A percentile compares a stretch with the other conserved stretches of the same genome.
Evolutionary conservation across 2,329 filamentous ascomycete species (phyloP).

Genomic region (Didymella sp.): DNA sequence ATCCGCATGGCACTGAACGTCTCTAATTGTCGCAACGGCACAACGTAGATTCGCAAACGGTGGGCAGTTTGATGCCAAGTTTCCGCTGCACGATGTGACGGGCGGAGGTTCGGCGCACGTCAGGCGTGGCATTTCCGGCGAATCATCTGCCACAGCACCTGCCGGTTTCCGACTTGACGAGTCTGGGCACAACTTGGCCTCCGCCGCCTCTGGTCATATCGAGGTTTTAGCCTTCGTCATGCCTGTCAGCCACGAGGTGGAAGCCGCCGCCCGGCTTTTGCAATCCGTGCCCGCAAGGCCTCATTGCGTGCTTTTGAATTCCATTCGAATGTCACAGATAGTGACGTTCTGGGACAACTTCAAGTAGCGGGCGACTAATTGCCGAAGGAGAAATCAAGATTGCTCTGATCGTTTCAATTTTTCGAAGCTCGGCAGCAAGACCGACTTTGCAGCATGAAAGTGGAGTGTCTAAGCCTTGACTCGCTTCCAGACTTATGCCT

Average conservation of each 20-base stretch:
- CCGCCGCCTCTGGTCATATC: conserved; percentile 22
- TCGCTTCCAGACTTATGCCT: conserved; percentile 1
- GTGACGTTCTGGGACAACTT: not conserved
- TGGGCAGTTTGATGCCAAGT: conserved; percentile 30
- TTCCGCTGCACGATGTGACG: conserved; percentile 30
- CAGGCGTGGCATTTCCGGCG: conserved; percentile 26
- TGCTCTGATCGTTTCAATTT: not conserved
- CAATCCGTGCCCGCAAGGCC: conserved; percentile 13
- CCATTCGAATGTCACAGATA: not conserved
- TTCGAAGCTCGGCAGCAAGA: not conserved
- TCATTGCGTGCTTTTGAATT: conserved; percentile 9
- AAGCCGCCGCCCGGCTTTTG: not conserved
- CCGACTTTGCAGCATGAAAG: conserved; percentile 11
- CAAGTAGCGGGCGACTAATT: not conserved
- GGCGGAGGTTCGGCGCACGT: conserved; percentile 39
- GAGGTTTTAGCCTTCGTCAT: conserved; percentile 7
- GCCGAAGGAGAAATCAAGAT: no score
- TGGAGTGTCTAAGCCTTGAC: conserved; percentile 6
- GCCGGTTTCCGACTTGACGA: conserved; percentile 38
- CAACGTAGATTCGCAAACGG: not conserved
- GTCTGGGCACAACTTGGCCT: conserved; percentile 38
- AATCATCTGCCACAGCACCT: conserved; percentile 25
- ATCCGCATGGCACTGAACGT: not conserved
- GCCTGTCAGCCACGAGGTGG: conserved; percentile 8
- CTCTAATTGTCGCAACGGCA: not conserved